Percentiles rank a stretch among this genome's conserved stretches.
These are phyloP conservation scores for Aspergillus sp. DNA, from an alignment of 2,329 filamentous ascomycete species.

Conservation along the genomic window DNA sequence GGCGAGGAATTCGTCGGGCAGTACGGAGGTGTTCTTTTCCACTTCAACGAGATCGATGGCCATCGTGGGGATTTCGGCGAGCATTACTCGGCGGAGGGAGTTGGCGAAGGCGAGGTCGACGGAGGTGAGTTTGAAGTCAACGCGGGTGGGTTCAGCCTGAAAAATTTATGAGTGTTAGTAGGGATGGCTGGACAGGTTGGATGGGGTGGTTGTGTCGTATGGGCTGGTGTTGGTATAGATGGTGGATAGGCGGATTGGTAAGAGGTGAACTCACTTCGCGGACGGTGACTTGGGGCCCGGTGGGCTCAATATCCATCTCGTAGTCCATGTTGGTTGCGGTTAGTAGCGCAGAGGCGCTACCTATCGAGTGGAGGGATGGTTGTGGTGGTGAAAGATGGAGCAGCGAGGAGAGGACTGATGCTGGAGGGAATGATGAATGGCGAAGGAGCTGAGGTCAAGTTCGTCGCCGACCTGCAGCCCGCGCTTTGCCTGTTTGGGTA, in stretches of 20 bases:
- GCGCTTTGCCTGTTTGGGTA: conserved; percentile 27
- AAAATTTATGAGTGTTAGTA: neutral
- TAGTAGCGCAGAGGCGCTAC: neutral
- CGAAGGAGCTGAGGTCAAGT: conserved; percentile 12
- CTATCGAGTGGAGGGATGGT: neutral
- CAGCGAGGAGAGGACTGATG: conserved; percentile 6
- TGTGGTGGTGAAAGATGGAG: conserved; percentile 7
- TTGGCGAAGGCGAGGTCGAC: conserved; percentile 92
- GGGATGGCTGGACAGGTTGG: neutral
- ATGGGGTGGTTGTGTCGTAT: neutral
- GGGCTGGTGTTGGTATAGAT: neutral
- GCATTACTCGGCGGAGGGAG: conserved; percentile 83
- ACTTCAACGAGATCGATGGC: conserved; percentile 95
- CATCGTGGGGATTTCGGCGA: conserved; percentile 90
- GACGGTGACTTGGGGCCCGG: conserved; percentile 51
- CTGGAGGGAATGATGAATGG: conserved; percentile 7
- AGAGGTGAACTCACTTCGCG: conserved; percentile 40
- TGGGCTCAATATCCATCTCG: conserved; percentile 52
- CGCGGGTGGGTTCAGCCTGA: conserved; percentile 75
- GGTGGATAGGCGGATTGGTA: neutral
- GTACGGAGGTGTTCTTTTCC: conserved; percentile 88
- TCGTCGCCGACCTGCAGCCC: conserved; percentile 9
- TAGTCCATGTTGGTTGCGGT: conserved; percentile 42
- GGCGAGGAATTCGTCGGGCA: conserved; percentile 93
- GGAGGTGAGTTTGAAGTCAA: conserved; percentile 88